Base-by-base conservation (phyloP, 306 rosid species). In the Adenanthera pavonina region DNA sequence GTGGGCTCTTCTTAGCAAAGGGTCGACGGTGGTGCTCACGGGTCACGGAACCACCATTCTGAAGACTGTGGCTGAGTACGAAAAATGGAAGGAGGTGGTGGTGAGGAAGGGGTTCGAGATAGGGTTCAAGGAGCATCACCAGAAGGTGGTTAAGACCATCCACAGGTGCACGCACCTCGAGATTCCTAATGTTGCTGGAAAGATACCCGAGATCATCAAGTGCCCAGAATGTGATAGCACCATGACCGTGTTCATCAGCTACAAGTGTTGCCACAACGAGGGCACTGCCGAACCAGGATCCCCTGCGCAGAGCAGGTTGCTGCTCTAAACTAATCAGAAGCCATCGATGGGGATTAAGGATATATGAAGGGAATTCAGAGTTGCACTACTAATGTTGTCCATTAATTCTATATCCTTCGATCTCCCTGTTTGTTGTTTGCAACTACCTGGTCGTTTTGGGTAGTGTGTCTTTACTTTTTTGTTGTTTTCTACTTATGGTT, bases 201-300 rank as follows among this genome's bases (percentile, higher is more conserved):
- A 85, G 79, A 78, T 83, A 1, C 90, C 95, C 0, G 84, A 82
- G 19, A 40, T n/a, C 3, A 84, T 91, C 68, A 74, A 79, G 15
- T 91, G 95, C 53, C 90, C 90, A 0, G 92, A 91, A 8, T 91
- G 95, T 59, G 81, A 80, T 6, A 85, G 90, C 15, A 68, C 82
- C 4, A 92, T 92, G 97, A 91, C 90, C 57, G 80, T 89, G 10
- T 89, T 66, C 56, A 73, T 92, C 76, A 88, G 86, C 84, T 91
- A 88, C 83, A 89, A 88, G 78, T 91, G 92, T 12, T 91, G 93
- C 88, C 93, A 91, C 71, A 65, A 69, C n/a, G 87, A 68, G 48
- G 60, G 19, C 53, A 12, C 81, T 2, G 17, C 71, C 10, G 5
- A 10, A 25, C 33, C 33, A 1, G 13, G 10, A 19, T 59, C 65